Evolutionary conservation across 106 monocot genomes (phyloP), one percentile per base, ranked within the genome.

Genomic region (Dendrobium huoshanense): DNA sequence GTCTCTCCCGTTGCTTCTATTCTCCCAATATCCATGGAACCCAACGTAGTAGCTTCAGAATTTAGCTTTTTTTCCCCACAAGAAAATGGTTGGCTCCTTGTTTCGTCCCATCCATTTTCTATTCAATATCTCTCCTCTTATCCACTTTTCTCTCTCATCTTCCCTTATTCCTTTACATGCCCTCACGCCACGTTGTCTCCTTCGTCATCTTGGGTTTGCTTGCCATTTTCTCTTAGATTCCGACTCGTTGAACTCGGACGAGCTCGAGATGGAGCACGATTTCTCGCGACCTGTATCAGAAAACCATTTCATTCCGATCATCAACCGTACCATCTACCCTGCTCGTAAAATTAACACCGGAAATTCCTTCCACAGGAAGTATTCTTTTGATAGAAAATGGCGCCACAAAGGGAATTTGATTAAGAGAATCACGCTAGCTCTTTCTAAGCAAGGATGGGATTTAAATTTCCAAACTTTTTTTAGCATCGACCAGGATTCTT

Each of bases 401-500:
- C 9, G 45, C 49, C 11, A 25, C 76, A 49, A 76, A 49, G 49
- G 51, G 9, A 49, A 47, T 76, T 48, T 51, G 27, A 51, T 51
- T 22, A 76, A 49, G 51, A 76, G 49, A 25, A 76, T 76, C 7
- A 27, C 19, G 17, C 24, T 15, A 76, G 76, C 76, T 76, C 76
- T 76, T 76, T 49, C 49, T 27, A 76, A 76, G 27, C 76, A 76
- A 47, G 76, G 76, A 49, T 76, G 76, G 76, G 76, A 76, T 49
- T 49, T 76, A 25, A 76, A 7, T 16, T 76, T 76, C 19, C 48
- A 49, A 4, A 1, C 22, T 10, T 76, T 22, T 27, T 47, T 48
- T 13, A 25, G 29, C 24, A 56, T 84, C 37, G 82, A 79, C 11
- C 37, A 79, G 18, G 82, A 82, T 24, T 79, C 81, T 1, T 72